Evolutionary conservation across 768 basidiomycete genomes (phyloP), one percentile per base, ranked within the genome.

Genomic region (Phylloporus sp.): DNA sequence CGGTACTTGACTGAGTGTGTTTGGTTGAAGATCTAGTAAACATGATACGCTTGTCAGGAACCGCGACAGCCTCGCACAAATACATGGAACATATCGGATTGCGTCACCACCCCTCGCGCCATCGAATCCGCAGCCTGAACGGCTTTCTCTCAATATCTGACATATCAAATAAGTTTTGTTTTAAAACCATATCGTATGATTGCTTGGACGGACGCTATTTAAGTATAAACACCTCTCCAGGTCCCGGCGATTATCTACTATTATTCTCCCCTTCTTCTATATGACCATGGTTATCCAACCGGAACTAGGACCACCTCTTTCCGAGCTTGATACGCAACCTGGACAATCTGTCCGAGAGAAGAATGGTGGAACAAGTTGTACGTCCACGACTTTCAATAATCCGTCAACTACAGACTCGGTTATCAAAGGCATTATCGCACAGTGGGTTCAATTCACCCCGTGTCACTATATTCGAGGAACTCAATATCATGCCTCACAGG

Each of bases 361-460:
- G 11, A 29, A 0, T 6, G 20, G n/a, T 16, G 11, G n/a, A 27
- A 10, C 6, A 10, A 5, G 10, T 1, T 22, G 45, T 3, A 12
- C 35, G 13, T 43, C 38, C 10, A 41, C 52, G 0, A 7, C 24
- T n/a, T 36, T 24, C 11, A 26, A 44, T 4, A 45, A 48, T 18
- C 18, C 20, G 2, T 53, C 59, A 16, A 44, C 53, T 32, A 42
- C 59, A 9, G 56, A 58, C 15, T 51, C 55, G 13, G 27, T 55
- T 35, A 44, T 71, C 16, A 57, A 57, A 23, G 34, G 32, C 7
- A 11, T 62, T 20, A 29, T 60, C n/a, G 45, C 22, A 34, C 38
- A 47, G 52, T 68, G 38, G 28, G 60, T 45, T 4, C 15, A 27
- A n/a, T 2, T 4, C 4, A 3, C 18, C 1, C 5, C 15, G 13